Evolutionary conservation across 2,329 filamentous ascomycete species (phyloP).

Genomic region (Hortaea sp.): DNA sequence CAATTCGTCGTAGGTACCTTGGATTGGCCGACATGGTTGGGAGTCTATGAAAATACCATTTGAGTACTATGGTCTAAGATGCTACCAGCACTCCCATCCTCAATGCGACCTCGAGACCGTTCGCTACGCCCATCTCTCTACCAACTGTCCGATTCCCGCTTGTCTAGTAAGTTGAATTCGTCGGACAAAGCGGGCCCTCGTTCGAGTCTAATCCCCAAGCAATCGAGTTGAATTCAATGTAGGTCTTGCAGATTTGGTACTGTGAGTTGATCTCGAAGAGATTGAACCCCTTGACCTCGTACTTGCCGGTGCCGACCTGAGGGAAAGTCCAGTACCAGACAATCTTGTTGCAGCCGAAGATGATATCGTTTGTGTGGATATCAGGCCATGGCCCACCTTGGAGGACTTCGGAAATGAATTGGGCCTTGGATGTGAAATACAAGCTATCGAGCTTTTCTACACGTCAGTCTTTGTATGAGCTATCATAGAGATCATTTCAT

Average conservation of each 20-base stretch:
- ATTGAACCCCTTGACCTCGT: conserved; percentile 7
- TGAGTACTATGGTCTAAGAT: too few relatives aligned
- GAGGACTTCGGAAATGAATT: conserved; percentile 4
- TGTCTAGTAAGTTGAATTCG: neutral
- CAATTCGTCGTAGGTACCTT: too few relatives aligned
- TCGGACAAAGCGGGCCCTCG: neutral
- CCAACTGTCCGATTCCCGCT: neutral
- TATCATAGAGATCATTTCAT: too few relatives aligned
- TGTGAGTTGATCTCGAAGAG: conserved; percentile 2
- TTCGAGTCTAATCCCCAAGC: conserved; percentile 5
- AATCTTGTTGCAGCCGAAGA: conserved; percentile 4
- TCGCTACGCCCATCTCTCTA: neutral
- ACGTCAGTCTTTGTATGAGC: neutral
- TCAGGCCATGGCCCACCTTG: neutral
- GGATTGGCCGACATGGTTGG: too few relatives aligned
- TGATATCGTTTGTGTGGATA: conserved; percentile 4
- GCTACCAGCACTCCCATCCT: too few relatives aligned
- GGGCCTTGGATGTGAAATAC: neutral
- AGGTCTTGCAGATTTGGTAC: conserved; percentile 2
- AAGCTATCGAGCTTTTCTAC: neutral
- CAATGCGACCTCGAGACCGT: too few relatives aligned
- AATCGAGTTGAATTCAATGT: conserved; percentile 9
- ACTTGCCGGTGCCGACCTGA: conserved; percentile 1
- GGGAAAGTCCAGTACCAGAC: conserved; percentile 8
- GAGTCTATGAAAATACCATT: too few relatives aligned